Evolutionary conservation across 2,329 filamentous ascomycete genomes (phyloP).

Genomic region (Sphaerulina populicola): DNA sequence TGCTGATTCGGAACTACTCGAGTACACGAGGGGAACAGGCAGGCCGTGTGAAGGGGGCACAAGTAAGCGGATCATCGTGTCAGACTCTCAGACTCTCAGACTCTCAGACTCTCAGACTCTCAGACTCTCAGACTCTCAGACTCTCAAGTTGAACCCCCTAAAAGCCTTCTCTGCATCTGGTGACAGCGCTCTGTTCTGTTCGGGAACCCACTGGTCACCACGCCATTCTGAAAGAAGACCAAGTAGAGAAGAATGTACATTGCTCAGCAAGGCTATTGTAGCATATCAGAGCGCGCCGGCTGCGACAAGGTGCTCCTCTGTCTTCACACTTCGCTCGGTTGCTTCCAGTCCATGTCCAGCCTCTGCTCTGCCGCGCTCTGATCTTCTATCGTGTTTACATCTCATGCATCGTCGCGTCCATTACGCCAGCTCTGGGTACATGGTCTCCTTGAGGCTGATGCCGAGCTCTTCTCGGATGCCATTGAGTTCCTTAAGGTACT

Average conservation of each 20-base stretch:
- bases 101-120: no score
- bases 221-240: not conserved
- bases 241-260: slow-evolving; percentile 20
- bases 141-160: no score
- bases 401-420: slow-evolving; percentile 3
- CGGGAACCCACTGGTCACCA: no score
- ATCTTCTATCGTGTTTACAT: slow-evolving; percentile 7
- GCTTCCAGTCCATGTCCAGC: not conserved
- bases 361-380: slow-evolving; percentile 3
- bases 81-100: no score
- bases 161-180: no score
- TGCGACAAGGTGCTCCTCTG: slow-evolving; percentile 5
- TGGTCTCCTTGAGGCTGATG: slow-evolving; percentile 79
- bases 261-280: slow-evolving; percentile 24
- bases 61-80: no score
- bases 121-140: no score
- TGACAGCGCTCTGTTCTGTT: no score
- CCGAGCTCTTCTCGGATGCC: slow-evolving; percentile 87
- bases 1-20: no score
- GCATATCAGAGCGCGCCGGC: slow-evolving; percentile 18
- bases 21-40: no score
- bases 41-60: no score
- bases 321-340: slow-evolving; percentile 6
- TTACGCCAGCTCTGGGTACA: slow-evolving; percentile 58
- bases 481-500: slow-evolving; percentile 92